These are phyloP conservation scores for Apiospora malaysiana DNA, from an alignment of 2,329 filamentous ascomycete genomes.

Conservation along the genomic window DNA sequence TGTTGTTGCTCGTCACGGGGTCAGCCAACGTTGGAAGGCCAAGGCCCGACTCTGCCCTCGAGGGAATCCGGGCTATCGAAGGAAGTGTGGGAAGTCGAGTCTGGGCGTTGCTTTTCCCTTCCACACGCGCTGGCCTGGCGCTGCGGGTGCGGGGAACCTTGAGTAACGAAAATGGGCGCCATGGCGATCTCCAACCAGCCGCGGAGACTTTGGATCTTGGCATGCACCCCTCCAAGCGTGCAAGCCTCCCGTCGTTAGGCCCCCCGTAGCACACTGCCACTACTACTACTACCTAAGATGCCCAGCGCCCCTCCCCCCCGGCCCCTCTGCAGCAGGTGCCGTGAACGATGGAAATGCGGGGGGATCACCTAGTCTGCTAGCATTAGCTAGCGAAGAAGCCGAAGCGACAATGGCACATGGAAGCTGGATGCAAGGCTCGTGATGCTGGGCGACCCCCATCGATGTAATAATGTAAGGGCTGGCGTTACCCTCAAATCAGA, in stretches of 20 bases:
- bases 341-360: not conserved
- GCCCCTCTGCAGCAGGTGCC: slow-evolving; percentile 12
- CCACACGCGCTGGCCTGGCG: not conserved
- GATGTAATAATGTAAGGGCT: slow-evolving; percentile 5
- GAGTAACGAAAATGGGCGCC: not conserved
- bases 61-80: slow-evolving; percentile 4
- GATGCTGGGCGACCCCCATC: not conserved
- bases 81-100: not conserved
- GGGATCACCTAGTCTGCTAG: not conserved
- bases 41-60: not conserved
- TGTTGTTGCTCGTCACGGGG: not conserved
- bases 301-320: not conserved
- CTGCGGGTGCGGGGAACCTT: not conserved
- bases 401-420: no score
- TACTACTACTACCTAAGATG: no score
- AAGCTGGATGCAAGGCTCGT: slow-evolving; percentile 12
- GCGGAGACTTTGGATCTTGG: slow-evolving; percentile 5
- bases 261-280: not conserved
- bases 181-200: not conserved
- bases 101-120: slow-evolving; percentile 8
- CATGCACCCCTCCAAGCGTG: slow-evolving; percentile 6
- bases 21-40: not conserved
- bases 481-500: not conserved
- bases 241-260: slow-evolving; percentile 1
- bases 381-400: no score